Percentiles rank a stretch among this genome's conserved stretches.
Conservation (phyloP, 140 eudicot genomes). For the Erigeron philadelphicus region DNA sequence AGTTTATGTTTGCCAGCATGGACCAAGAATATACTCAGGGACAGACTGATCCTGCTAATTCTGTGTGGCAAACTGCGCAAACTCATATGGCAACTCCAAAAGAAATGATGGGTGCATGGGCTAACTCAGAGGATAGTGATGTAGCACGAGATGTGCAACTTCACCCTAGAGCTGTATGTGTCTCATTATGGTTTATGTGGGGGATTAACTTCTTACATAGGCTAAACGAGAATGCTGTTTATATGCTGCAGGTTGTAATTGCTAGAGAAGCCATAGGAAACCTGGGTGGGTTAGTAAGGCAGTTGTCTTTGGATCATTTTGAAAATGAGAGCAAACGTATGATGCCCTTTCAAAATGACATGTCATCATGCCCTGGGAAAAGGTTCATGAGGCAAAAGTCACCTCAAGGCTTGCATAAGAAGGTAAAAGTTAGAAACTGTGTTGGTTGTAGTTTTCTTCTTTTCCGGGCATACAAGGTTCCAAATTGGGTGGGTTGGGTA, state of each 20-base stretch:
- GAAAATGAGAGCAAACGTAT: constrained; percentile 86
- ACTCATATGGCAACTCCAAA: constrained; percentile 51
- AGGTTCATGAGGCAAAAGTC: constrained; percentile 67
- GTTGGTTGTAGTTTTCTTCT: background rate
- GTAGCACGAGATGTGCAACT: constrained; percentile 62
- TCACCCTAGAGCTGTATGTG: constrained; percentile 85
- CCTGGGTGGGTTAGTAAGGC: constrained; percentile 90
- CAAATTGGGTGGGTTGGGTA: constrained; percentile 2
- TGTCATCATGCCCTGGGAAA: constrained; percentile 52
- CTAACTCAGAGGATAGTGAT: constrained; percentile 50
- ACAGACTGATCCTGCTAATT: constrained; percentile 53
- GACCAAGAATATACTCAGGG: constrained; percentile 40
- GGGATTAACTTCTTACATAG: background rate
- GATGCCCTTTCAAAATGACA: constrained; percentile 53
- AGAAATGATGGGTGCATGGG: constrained; percentile 45
- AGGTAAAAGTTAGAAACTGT: constrained; percentile 40
- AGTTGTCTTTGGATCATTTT: constrained; percentile 76
- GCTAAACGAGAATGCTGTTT: constrained; percentile 7
- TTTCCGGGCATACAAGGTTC: background rate
- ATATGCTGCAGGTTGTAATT: constrained; percentile 67
- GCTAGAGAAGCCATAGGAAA: constrained; percentile 84
- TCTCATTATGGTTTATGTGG: background rate
- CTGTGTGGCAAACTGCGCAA: constrained; percentile 77
- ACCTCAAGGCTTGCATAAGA: constrained; percentile 87
- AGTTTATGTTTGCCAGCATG: constrained; percentile 38